Evolutionary conservation across 2,329 filamentous ascomycete species (phyloP), one percentile per base, ranked within the genome.

Genomic region (Juglanconis juglandina): DNA sequence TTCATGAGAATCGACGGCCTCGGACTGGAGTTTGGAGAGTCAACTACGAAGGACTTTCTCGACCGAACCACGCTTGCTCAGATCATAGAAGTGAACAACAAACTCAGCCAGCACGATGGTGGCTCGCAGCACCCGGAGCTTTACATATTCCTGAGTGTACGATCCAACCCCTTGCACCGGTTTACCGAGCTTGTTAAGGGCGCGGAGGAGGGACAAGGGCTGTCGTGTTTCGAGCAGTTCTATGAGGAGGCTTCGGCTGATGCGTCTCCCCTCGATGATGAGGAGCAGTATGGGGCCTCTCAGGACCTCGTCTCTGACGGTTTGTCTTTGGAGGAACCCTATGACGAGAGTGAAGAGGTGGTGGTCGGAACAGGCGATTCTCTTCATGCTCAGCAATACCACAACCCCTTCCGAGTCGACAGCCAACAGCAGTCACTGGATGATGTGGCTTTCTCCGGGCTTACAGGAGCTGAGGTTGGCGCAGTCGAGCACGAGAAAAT

Each of bases 1-100:
- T 73, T 78, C n/a, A 74, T 83, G 46, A 78, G 81, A 61, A 71
- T 83, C 51, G 79, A 83, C 34, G 77, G 81, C 61, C 75, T 84
- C 46, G 79, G 79, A 8, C 72, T 84, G 37, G 80, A 83, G 68
- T 82, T 83, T 68, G 72, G 78, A 24, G 80, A 83, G 46, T 50
- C 62, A 30, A 64, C 62, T 39, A 58, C 62, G 33, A 46, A 37
- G 7, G 60, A 56, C 5, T 64, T 64, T 32, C 56, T 64, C n/a
- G 60, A 64, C 11, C 34, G 39, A 1, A 58, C 60, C 2, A 62
- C 62, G 14, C 62, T 64, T 39, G 56, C 53, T 30, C 56, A 62
- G 14, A 50, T 64, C 13, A 49, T 64, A 48, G 57, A 64, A 39
- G 41, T 64, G 39, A 53, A 62, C 46, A 54, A 58, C 30, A 51